Evolutionary conservation across 345 rosid species (phyloP).

Genomic region (Cardamine chenopodiifolia): DNA sequence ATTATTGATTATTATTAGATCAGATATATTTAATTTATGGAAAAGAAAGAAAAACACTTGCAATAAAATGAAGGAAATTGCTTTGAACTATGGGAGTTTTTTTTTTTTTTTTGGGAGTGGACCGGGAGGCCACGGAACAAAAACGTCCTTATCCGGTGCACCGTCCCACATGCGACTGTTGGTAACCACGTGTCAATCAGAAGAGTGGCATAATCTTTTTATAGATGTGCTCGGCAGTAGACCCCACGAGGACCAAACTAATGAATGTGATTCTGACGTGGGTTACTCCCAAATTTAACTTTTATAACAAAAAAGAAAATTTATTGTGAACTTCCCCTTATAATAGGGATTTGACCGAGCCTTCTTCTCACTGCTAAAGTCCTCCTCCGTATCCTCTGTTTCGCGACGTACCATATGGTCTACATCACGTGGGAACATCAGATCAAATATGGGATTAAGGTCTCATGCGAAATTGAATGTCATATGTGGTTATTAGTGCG

Average conservation of each 20-base stretch:
- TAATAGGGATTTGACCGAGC: neutral
- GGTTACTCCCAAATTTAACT: neutral
- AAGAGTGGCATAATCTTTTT: slow-evolving; percentile 16
- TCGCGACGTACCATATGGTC: slow-evolving; percentile 14
- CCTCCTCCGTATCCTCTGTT: slow-evolving; percentile 1
- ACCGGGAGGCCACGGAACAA: slow-evolving; percentile 28
- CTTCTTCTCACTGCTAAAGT: slow-evolving; percentile 15
- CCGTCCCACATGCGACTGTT: slow-evolving; percentile 62
- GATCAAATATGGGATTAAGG: neutral
- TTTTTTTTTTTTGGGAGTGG: neutral
- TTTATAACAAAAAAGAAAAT: neutral
- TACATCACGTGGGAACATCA: slow-evolving; percentile 5
- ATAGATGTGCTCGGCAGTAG: slow-evolving; percentile 12
- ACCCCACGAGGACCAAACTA: slow-evolving; percentile 39
- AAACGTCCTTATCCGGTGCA: slow-evolving; percentile 44
- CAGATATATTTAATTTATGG: neutral
- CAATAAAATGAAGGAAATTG: neutral
- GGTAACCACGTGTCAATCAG: slow-evolving; percentile 35
- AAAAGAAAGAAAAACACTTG: neutral
- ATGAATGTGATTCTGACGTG: slow-evolving; percentile 38
- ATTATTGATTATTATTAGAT: neutral
- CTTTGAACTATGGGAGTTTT: neutral
- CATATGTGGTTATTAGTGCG: neutral
- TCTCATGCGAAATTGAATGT: neutral
- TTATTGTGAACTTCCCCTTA: neutral